Conservation (phyloP, 331 rosid species). For the Malus hybrid region DNA sequence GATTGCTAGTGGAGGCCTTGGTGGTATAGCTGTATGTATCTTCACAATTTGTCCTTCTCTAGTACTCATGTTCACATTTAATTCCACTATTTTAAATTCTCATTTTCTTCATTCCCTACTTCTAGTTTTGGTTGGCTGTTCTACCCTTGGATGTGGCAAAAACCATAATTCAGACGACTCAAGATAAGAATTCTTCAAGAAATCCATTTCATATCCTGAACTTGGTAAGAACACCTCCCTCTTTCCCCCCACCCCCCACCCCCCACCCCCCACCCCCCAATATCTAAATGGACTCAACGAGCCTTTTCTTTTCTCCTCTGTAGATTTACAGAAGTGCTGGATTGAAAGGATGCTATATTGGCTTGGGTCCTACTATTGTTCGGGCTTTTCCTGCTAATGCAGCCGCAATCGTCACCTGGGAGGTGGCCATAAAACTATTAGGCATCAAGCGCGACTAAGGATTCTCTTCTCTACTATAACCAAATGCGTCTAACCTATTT, state of each 20-base stretch:
- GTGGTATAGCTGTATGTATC: constrained; percentile 83
- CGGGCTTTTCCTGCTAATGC: constrained; percentile 98
- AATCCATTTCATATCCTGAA: constrained; percentile 70
- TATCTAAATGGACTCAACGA: too few relatives aligned
- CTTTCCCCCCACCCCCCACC: background rate
- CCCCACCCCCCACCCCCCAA: background rate
- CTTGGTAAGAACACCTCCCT: constrained; percentile 33
- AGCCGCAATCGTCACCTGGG: constrained; percentile 91
- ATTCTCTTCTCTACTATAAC: constrained; percentile 5
- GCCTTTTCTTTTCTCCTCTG: background rate
- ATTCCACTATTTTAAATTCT: constrained; percentile 1
- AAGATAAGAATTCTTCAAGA: constrained; percentile 41
- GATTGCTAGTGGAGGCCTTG: constrained; percentile 60
- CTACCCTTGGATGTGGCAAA: constrained; percentile 93
- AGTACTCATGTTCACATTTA: background rate
- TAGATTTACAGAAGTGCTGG: constrained; percentile 68
- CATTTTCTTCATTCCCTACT: background rate
- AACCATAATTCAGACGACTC: constrained; percentile 79
- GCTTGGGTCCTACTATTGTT: constrained; percentile 73
- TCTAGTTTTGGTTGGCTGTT: constrained; percentile 86
- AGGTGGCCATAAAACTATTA: constrained; percentile 72
- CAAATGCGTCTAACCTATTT: background rate
- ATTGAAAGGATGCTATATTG: constrained; percentile 81
- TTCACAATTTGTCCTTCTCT: constrained; percentile 13
- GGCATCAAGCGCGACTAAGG: constrained; percentile 51